Evolutionary conservation across 2,329 filamentous ascomycete genomes (phyloP).

Genomic region (Waltergamsia citrina): DNA sequence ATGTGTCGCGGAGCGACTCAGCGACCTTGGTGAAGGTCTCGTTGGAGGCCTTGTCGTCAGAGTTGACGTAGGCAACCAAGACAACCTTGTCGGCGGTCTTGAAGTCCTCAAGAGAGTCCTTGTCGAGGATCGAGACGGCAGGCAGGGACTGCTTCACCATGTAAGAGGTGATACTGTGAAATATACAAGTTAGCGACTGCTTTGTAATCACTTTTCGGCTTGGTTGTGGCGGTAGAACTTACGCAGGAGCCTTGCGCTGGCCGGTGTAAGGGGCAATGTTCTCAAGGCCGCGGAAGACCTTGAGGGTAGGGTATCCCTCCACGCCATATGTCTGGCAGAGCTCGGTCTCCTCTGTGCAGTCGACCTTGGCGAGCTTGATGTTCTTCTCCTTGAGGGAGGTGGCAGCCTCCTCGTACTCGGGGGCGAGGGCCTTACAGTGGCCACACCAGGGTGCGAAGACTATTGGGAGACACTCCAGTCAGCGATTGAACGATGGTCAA

Average conservation of each 20-base stretch:
- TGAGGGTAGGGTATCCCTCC: conserved; percentile 96
- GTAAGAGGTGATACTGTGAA: conserved; percentile 59
- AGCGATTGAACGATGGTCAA: conserved; percentile 14
- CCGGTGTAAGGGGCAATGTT: conserved; percentile 77
- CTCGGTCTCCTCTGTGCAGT: conserved; percentile 90
- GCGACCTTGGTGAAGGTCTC: conserved; percentile 70
- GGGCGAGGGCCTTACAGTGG: conserved; percentile 96
- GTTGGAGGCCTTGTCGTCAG: conserved; percentile 75
- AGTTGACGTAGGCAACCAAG: conserved; percentile 76
- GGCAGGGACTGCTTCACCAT: conserved; percentile 98
- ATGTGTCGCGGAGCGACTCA: conserved; percentile 75
- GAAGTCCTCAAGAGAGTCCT: conserved; percentile 85
- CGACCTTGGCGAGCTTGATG: conserved; percentile 77
- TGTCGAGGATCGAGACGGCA: conserved; percentile 73
- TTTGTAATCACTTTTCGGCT: not conserved
- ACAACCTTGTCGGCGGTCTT: conserved; percentile 98
- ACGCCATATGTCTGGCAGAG: conserved; percentile 87
- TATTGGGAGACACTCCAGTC: conserved; percentile 24
- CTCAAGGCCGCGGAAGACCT: conserved; percentile 91
- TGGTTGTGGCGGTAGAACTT: conserved; percentile 21
- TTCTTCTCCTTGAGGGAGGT: conserved; percentile 80
- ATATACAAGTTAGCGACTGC: conserved; percentile 10
- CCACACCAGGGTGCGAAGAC: conserved; percentile 96
- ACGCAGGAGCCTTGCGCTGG: conserved; percentile 76
- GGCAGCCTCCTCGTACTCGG: conserved; percentile 82